Evolutionary conservation across 2,329 filamentous ascomycete species (phyloP).

Genomic region (Fusarium nanum): DNA sequence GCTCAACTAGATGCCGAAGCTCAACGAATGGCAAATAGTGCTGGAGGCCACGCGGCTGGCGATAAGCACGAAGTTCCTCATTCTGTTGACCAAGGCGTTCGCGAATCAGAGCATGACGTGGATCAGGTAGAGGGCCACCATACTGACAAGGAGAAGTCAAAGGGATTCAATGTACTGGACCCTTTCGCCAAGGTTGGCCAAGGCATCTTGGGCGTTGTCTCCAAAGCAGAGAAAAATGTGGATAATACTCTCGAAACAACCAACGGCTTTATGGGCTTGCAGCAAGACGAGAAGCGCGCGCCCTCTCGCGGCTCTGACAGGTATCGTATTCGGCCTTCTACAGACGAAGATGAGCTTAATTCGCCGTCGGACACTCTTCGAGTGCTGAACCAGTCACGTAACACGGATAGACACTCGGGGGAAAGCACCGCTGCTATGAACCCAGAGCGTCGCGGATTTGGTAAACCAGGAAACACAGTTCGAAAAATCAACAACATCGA

Average conservation of each 20-base stretch:
- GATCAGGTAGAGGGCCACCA: constrained; percentile 39
- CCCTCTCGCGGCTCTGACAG: constrained; percentile 16
- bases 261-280: constrained; percentile 61
- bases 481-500: constrained; percentile 62
- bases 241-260: constrained; percentile 65
- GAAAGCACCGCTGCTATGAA: constrained; percentile 50
- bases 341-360: constrained; percentile 48
- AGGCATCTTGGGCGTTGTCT: constrained; percentile 60
- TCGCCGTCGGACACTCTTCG: constrained; percentile 49
- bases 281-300: neutral
- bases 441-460: too few relatives aligned
- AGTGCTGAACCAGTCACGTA: constrained; percentile 52
- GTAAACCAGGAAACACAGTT: constrained; percentile 60
- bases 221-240: constrained; percentile 61
- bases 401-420: constrained; percentile 54
- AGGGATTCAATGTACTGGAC: constrained; percentile 50
- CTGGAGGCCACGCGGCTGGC: constrained; percentile 57
- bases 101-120: constrained; percentile 50
- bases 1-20: constrained; percentile 64
- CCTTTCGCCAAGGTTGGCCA: constrained; percentile 61
- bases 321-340: constrained; percentile 41
- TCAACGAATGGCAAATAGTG: constrained; percentile 56
- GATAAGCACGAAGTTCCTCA: constrained; percentile 67
- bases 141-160: constrained; percentile 26
- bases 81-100: constrained; percentile 59